phyloP scores from a whole-genome alignment of 345 rosid species.

The Eucalyptus shirleyi region DNA sequence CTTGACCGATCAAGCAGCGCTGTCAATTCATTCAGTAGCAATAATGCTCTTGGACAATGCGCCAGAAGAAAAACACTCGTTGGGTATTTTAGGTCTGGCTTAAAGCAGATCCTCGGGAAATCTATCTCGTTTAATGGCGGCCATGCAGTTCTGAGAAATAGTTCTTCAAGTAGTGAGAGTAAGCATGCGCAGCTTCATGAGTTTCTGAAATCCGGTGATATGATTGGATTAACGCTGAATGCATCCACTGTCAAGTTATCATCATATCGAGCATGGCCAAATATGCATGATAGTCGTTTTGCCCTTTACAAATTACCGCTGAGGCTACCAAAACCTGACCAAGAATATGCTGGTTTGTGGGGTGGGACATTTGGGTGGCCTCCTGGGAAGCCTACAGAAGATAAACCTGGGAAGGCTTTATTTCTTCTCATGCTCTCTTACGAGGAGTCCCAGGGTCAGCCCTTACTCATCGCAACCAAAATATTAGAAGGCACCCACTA shows the following conservation, averaged over 20 bases:
- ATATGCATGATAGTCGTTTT: slow-evolving; percentile 61
- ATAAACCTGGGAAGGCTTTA: slow-evolving; percentile 68
- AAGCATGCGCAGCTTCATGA: slow-evolving; percentile 39
- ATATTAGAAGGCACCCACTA: slow-evolving; percentile 86
- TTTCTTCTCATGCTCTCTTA: slow-evolving; percentile 73
- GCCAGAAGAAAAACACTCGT: slow-evolving; percentile 32
- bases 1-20: slow-evolving; percentile 14
- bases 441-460: slow-evolving; percentile 42
- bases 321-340: slow-evolving; percentile 22
- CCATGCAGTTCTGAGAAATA: slow-evolving; percentile 12
- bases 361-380: slow-evolving; percentile 94
- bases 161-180: slow-evolving; percentile 43
- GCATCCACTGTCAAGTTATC: slow-evolving; percentile 43
- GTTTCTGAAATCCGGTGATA: slow-evolving; percentile 52
- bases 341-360: slow-evolving; percentile 80
- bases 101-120: slow-evolving; percentile 47
- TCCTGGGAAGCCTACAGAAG: slow-evolving; percentile 52
- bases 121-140: slow-evolving; percentile 25
- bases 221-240: slow-evolving; percentile 40
- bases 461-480: slow-evolving; percentile 63
- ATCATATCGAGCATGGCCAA: slow-evolving; percentile 81
- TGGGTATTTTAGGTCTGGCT: slow-evolving; percentile 30
- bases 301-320: slow-evolving; percentile 72
- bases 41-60: slow-evolving; percentile 14
- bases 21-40: slow-evolving; percentile 4